Evolutionary conservation across 768 basidiomycete species (phyloP).

Genomic region (Favolaschia claudopus): DNA sequence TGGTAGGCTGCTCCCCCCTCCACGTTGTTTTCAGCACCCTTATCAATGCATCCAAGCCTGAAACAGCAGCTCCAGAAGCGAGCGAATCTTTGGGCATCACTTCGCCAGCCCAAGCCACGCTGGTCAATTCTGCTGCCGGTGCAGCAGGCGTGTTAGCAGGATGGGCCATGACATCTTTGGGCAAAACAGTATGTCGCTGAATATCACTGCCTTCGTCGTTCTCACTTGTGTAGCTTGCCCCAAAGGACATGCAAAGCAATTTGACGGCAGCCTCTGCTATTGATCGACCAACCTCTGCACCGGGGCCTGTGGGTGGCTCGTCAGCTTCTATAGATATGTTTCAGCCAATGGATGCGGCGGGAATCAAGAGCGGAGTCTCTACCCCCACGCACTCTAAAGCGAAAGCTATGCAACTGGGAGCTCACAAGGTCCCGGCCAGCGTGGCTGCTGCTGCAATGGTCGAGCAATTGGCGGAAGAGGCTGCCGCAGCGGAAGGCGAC

Average conservation of each 20-base stretch:
- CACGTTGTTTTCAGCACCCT: background rate
- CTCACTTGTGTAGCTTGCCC: conserved; percentile 58
- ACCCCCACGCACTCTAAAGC: conserved; percentile 41
- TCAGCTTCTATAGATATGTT: background rate
- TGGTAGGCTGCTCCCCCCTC: conserved; percentile 61
- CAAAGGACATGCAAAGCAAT: conserved; percentile 74
- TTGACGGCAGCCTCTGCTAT: conserved; percentile 53
- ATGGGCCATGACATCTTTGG: conserved; percentile 93
- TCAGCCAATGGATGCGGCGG: background rate
- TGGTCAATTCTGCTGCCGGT: conserved; percentile 88
- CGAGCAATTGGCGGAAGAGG: conserved; percentile 67
- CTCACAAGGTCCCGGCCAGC: conserved; percentile 52
- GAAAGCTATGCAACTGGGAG: conserved; percentile 77
- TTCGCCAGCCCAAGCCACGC: conserved; percentile 49
- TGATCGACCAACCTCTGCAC: conserved; percentile 53
- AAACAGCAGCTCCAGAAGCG: conserved; percentile 41
- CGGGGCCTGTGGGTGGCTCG: conserved; percentile 37
- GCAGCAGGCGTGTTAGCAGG: conserved; percentile 93
- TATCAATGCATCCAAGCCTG: conserved; percentile 40
- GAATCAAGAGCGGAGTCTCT: conserved; percentile 13
- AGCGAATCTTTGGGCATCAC: conserved; percentile 36
- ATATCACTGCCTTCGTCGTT: background rate
- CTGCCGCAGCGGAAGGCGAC: conserved; percentile 48
- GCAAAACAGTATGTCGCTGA: conserved; percentile 70
- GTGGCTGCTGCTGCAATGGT: conserved; percentile 48